phyloP scores from a whole-genome alignment of 1,284 basidiomycete species.

The Trametes hirsuta region DNA sequence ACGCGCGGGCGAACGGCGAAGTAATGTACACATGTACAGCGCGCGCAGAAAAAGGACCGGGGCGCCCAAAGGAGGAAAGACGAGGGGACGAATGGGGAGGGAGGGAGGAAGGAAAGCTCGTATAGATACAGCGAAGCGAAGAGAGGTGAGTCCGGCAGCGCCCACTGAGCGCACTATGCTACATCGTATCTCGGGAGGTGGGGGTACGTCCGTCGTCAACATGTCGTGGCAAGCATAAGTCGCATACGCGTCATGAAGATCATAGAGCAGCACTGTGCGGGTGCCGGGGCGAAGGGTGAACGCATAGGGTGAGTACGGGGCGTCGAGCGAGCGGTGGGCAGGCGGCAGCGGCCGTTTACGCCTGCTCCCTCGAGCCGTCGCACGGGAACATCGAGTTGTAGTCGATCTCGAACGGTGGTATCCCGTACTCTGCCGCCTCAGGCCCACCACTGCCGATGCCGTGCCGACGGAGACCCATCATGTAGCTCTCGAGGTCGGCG shows the following conservation, averaged over 20 bases:
- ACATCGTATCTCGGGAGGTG: constrained; percentile 9
- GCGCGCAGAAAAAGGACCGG: background rate
- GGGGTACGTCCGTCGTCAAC: constrained; percentile 17
- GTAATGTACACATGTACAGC: constrained; percentile 3
- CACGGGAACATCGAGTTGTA: constrained; percentile 22
- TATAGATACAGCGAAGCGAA: constrained; percentile 25
- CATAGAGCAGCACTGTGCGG: constrained; percentile 2
- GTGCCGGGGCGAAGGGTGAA: background rate
- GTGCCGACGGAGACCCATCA: constrained; percentile 24
- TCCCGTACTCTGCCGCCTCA: constrained; percentile 10
- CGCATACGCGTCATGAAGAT: constrained; percentile 20
- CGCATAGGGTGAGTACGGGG: background rate
- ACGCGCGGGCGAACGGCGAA: background rate
- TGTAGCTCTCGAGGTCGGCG: constrained; percentile 27
- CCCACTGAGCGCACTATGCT: constrained; percentile 17
- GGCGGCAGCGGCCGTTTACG: background rate
- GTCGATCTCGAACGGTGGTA: constrained; percentile 22
- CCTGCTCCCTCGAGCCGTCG: constrained; percentile 12
- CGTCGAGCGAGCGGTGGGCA: background rate
- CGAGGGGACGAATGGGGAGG: too few species aligned
- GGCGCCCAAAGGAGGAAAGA: background rate
- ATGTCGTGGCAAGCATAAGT: constrained; percentile 11
- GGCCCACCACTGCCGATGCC: constrained; percentile 16
- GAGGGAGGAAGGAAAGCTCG: background rate
- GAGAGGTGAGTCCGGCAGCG: constrained; percentile 16